A percentile compares a stretch with the other conserved stretches of the same genome.
phyloP scores from a whole-genome alignment of 345 rosid species.

The Pseudoturritis turrita region DNA sequence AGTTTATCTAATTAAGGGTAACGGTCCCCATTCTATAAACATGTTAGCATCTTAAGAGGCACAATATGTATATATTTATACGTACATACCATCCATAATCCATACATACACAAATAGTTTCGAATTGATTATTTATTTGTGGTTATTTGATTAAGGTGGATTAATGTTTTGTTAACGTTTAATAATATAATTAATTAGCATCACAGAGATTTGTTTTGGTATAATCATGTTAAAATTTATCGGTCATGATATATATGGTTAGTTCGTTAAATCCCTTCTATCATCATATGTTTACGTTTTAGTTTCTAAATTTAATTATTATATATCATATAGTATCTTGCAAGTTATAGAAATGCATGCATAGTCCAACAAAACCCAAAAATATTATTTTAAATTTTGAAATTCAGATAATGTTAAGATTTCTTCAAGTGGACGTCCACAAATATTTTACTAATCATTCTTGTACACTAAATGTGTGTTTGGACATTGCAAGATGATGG shows the following conservation, averaged over 20 bases:
- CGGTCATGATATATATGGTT: neutral
- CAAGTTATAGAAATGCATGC: neutral
- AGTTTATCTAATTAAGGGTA: slow-evolving; percentile 3
- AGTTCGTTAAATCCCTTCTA: neutral
- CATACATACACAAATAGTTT: neutral
- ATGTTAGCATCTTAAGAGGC: slow-evolving; percentile 31
- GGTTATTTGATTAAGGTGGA: neutral
- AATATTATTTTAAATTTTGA: neutral
- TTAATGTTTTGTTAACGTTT: neutral
- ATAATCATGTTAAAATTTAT: neutral
- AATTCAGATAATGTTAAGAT: neutral
- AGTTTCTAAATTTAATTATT: neutral
- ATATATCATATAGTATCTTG: neutral
- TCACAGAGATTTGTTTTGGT: neutral
- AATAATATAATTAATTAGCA: neutral
- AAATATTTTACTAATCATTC: neutral
- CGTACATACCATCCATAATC: neutral
- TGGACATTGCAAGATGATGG: slow-evolving; percentile 21
- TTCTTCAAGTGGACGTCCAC: slow-evolving; percentile 1
- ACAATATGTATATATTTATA: neutral
- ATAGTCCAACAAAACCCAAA: neutral
- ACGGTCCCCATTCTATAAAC: slow-evolving; percentile 34
- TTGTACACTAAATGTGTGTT: neutral
- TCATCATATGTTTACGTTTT: neutral
- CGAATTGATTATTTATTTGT: neutral